Percentiles rank a stretch among this genome's conserved stretches.
Conservation (phyloP, 768 basidiomycete species). For the Rickenella mellea region DNA sequence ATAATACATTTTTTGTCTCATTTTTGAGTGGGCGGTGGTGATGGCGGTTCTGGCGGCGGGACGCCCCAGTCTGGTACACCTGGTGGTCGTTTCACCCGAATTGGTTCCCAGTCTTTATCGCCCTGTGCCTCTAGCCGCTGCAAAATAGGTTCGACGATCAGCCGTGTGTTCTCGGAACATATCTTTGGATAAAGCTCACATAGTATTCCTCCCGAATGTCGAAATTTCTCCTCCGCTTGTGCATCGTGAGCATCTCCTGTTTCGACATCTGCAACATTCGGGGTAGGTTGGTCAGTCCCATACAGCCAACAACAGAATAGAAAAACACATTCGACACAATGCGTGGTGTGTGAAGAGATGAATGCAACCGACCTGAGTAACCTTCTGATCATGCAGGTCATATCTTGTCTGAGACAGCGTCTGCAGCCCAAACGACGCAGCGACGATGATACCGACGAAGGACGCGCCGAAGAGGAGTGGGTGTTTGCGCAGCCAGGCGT, state of each 20-base stretch:
- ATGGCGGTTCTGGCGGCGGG: slow-evolving; percentile 51
- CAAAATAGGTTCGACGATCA: not conserved
- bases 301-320: not conserved
- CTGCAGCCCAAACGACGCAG: slow-evolving; percentile 75
- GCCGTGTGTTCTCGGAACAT: not conserved
- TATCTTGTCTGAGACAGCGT: slow-evolving; percentile 86
- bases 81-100: slow-evolving; percentile 71
- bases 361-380: slow-evolving; percentile 44
- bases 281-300: not conserved
- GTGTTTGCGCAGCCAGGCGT: slow-evolving; percentile 46
- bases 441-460: slow-evolving; percentile 78
- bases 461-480: slow-evolving; percentile 79
- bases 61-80: slow-evolving; percentile 95
- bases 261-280: slow-evolving; percentile 44
- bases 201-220: slow-evolving; percentile 96
- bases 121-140: slow-evolving; percentile 58
- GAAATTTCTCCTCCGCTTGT: slow-evolving; percentile 65
- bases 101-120: slow-evolving; percentile 79
- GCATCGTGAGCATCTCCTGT: slow-evolving; percentile 69
- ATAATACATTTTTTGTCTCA: slow-evolving; percentile 8
- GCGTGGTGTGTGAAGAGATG: not conserved
- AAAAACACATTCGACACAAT: not conserved
- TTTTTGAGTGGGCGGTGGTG: slow-evolving; percentile 15
- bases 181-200: slow-evolving; percentile 41
- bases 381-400: slow-evolving; percentile 76